phyloP scores from a whole-genome alignment of 345 rosid species.

The Pelargonium nanum region DNA sequence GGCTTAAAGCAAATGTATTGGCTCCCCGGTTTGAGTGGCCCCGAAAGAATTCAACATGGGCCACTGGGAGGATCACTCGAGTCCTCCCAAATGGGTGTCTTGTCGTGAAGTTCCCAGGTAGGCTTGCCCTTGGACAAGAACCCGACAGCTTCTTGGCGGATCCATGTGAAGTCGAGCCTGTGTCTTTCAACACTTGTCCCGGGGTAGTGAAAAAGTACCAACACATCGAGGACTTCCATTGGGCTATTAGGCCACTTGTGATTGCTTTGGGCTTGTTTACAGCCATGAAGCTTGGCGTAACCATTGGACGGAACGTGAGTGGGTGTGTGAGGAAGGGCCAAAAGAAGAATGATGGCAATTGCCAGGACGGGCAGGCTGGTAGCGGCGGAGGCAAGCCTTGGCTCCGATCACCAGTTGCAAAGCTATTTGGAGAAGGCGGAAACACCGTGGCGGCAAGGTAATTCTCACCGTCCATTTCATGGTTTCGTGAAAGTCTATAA shows the following conservation, averaged over 20 bases:
- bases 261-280: conserved; percentile 60
- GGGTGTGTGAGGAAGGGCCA: conserved; percentile 9
- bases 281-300: conserved; percentile 50
- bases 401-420: conserved; percentile 44
- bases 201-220: conserved; percentile 64
- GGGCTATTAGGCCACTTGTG: conserved; percentile 82
- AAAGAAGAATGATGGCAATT: conserved; percentile 10
- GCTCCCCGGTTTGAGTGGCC: conserved; percentile 88
- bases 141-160: conserved; percentile 53
- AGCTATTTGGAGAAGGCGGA: conserved; percentile 27
- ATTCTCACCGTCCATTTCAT: neutral
- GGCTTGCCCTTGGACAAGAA: conserved; percentile 47
- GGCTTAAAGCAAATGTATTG: conserved; percentile 47
- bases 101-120: conserved; percentile 62
- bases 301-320: conserved; percentile 38
- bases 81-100: conserved; percentile 83
- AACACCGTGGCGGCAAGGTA: conserved; percentile 10
- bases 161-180: conserved; percentile 75
- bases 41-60: conserved; percentile 54
- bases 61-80: conserved; percentile 63
- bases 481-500: neutral
- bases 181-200: conserved; percentile 45
- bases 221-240: conserved; percentile 90
- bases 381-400: no score
- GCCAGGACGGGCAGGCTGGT: no score